These are phyloP conservation scores for Penicillium paxilli DNA, from an alignment of 495 filamentous ascomycete species.

Conservation along the genomic window DNA sequence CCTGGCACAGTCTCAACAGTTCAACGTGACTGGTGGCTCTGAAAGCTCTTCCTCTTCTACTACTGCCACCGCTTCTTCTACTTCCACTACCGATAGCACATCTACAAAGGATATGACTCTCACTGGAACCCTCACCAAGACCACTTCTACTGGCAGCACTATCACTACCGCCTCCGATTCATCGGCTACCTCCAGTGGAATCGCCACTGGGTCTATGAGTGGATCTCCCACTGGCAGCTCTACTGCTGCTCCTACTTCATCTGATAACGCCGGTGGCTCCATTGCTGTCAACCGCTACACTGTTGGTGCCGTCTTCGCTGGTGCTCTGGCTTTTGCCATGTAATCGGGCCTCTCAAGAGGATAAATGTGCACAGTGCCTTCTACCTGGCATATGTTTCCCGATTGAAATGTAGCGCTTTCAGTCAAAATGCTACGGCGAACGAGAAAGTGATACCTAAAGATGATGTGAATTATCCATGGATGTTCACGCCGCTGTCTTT, in stretches of 20 bases:
- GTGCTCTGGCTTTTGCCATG: conserved; percentile 20
- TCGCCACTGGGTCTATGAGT: background rate
- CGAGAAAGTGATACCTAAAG: background rate
- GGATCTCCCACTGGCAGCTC: conserved; percentile 3
- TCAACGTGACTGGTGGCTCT: conserved; percentile 32
- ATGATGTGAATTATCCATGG: background rate
- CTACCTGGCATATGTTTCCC: no score
- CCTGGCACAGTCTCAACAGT: conserved; percentile 42
- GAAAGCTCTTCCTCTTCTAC: conserved; percentile 15
- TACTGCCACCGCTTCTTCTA: conserved; percentile 10
- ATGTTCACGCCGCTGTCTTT: no score
- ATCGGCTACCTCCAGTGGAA: background rate
- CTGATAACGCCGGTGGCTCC: conserved; percentile 9
- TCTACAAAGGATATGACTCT: conserved; percentile 6
- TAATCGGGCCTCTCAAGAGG: no score
- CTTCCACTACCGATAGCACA: conserved; percentile 14
- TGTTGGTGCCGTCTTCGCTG: conserved; percentile 18
- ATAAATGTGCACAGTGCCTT: no score
- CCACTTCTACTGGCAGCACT: conserved; percentile 10
- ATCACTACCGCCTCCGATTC: conserved; percentile 6
- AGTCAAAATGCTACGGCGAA: no score
- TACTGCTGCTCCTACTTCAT: conserved; percentile 10
- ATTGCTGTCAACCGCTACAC: conserved; percentile 25
- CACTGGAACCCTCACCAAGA: conserved; percentile 1
- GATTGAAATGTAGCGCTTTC: no score